Base-by-base conservation (phyloP, 768 basidiomycete species). In the Clavaria fumosa region DNA sequence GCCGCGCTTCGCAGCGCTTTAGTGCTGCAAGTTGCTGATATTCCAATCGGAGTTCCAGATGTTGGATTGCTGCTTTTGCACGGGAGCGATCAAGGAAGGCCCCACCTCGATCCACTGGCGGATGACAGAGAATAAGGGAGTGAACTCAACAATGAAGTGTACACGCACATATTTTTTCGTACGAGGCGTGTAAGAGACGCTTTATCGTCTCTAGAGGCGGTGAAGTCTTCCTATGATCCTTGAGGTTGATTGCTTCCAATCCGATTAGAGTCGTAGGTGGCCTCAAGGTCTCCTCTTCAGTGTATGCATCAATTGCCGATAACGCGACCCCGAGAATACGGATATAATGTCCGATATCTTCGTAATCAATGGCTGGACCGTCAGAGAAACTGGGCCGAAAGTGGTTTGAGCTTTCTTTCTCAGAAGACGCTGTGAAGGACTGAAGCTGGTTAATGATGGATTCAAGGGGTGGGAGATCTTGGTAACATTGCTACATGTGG, bases 41-140 rank as follows among this genome's bases (percentile, higher is more conserved):
- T 47, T 69, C 53, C 9, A 84, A 55, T 17, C 75, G 69, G 60
- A 78, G 66, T 6, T 69, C 61, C 10, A 82, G 53, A 31, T 68
- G 69, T 49, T 84, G 78, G 34, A 84, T 53, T 1, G 67, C 66
- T 2, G 72, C 76, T 46, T 85, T 86, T 3, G 72, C 67, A 39
- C 77, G 66, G 2, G 82, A 81, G 33, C 83, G 73, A 43, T 84
- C 81, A 23, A 86, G 62, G 52, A 80, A 71, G 2, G 75, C 72
- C 19, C 78, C 80, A 32, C 79, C 75, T 2, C 72, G 75, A 50
- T 85, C 82, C 32, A 70, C 79, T 82, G 41, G 9, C 26, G 26
- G 26, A n/a, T n/a, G n/a, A n/a, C n/a, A n/a, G n/a, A n/a, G n/a
- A n/a, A n/a, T 28, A 14, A 28, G 14, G 14, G 9, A 14, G 26